Evolutionary conservation across 2,329 filamentous ascomycete species (phyloP), one percentile per base, ranked within the genome.

Genomic region (Sporothrix pseudoabietina): DNA sequence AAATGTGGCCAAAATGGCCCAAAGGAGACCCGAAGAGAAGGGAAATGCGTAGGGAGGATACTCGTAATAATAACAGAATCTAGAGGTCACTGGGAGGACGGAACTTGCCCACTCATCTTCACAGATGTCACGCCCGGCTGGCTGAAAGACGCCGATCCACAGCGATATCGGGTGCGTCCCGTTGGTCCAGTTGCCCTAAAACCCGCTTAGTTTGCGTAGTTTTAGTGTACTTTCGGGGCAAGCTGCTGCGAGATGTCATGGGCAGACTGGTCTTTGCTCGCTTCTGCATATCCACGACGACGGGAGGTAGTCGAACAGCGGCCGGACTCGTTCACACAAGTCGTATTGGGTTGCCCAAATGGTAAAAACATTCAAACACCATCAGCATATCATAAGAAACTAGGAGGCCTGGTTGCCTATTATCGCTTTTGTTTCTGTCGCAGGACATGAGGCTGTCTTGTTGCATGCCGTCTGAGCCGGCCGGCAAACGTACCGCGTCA

Each of bases 91-190:
- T 5, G 10, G 10, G n/a, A 55, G 10, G 55, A 63, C 32, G 57
- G 57, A 61, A 61, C 16, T 9, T 35, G 30, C 54, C 57, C 57
- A 26, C 55, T 8, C 57, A 63, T 22, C n/a, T 14, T 7, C 57
- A 41, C 32, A n/a, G n/a, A n/a, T n/a, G n/a, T n/a, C n/a, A n/a
- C n/a, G n/a, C n/a, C 55, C 22, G 22, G 55, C 41, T 32, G 41
- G n/a, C 39, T 14, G 49, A 49, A 16, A 32, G 9, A 49, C 63
- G 47, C 30, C 66, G 66, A 54, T 69, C 66, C 26, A 32, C 66
- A 68, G 65, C 65, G 65, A 68, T 52, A 68, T 35, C 65, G 65
- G 65, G 65, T 54, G 39, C 39, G 10, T 47, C 30, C 16, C 14
- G 55, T 9, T 35, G 30, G 55, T 49, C 41, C 22, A 41, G 47